Evolutionary conservation across 306 rosid genomes (phyloP).

Genomic region (Sophora flavescens): DNA sequence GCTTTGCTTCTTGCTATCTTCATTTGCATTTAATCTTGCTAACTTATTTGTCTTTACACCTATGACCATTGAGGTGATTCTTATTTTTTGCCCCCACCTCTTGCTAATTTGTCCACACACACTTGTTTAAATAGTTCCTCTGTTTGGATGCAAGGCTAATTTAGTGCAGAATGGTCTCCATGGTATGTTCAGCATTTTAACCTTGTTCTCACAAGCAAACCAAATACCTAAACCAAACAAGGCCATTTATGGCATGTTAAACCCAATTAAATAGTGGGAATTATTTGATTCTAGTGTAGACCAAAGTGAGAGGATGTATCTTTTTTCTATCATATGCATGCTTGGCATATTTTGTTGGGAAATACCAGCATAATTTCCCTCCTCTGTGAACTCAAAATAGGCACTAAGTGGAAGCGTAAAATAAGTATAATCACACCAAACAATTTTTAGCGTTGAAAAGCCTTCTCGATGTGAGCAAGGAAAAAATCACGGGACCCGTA

Average conservation of each 20-base stretch:
- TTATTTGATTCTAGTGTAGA: constrained; percentile 7
- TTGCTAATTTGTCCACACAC: too few species aligned
- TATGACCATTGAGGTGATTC: constrained; percentile 91
- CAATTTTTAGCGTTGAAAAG: too few species aligned
- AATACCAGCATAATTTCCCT: too few species aligned
- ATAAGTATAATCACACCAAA: too few species aligned
- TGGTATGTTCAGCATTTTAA: not conserved
- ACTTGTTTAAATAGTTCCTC: too few species aligned
- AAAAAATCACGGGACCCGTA: too few species aligned
- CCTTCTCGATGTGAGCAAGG: too few species aligned
- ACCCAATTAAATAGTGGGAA: not conserved
- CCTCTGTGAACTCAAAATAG: too few species aligned
- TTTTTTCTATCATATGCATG: not conserved
- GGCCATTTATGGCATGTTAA: constrained; percentile 3
- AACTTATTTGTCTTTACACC: constrained; percentile 93
- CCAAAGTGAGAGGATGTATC: not conserved
- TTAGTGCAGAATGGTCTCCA: not conserved
- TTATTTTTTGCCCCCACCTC: not conserved
- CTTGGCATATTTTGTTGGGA: too few species aligned
- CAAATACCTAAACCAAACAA: not conserved
- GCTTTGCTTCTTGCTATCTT: constrained; percentile 89
- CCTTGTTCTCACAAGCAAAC: not conserved
- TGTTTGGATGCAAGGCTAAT: constrained; percentile 7
- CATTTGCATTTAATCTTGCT: constrained; percentile 83
- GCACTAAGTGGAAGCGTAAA: too few species aligned